Conservation (phyloP, 1,139 yeast genomes). For the Suhomyces taliae region DNA sequence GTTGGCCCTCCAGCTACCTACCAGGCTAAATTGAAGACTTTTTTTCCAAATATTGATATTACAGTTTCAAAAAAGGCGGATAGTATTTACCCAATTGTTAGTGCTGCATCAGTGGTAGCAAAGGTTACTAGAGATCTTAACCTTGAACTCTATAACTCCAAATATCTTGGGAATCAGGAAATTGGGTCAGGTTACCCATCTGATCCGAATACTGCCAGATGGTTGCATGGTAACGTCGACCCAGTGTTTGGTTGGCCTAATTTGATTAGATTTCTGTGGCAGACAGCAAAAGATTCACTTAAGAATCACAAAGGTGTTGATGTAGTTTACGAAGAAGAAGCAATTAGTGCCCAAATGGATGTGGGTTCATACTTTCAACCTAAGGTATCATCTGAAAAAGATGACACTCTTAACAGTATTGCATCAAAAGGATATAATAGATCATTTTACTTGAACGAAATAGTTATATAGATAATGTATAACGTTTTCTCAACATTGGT, state of each 20-base stretch:
- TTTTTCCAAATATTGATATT: conserved; percentile 70
- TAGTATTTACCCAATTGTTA: conserved; percentile 87
- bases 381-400: neutral
- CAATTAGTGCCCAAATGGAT: conserved; percentile 28
- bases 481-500: no score
- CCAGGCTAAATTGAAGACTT: conserved; percentile 65
- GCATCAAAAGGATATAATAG: neutral
- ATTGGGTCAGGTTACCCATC: conserved; percentile 96
- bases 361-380: conserved; percentile 28
- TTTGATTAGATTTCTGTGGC: conserved; percentile 89
- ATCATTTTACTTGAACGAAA: neutral
- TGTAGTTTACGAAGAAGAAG: conserved; percentile 42
- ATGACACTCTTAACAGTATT: neutral
- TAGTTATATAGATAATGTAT: neutral
- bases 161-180: conserved; percentile 24
- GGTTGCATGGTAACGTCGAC: conserved; percentile 67
- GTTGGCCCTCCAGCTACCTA: conserved; percentile 93
- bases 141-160: conserved; percentile 40
- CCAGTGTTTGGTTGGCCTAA: conserved; percentile 86
- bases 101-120: conserved; percentile 96
- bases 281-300: conserved; percentile 77
- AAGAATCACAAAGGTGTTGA: conserved; percentile 49
- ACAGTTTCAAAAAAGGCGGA: conserved; percentile 97
- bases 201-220: conserved; percentile 77
- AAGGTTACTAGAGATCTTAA: conserved; percentile 89